Evolutionary conservation across 257 asterid species (phyloP).

Genomic region (Solanum okadae): DNA sequence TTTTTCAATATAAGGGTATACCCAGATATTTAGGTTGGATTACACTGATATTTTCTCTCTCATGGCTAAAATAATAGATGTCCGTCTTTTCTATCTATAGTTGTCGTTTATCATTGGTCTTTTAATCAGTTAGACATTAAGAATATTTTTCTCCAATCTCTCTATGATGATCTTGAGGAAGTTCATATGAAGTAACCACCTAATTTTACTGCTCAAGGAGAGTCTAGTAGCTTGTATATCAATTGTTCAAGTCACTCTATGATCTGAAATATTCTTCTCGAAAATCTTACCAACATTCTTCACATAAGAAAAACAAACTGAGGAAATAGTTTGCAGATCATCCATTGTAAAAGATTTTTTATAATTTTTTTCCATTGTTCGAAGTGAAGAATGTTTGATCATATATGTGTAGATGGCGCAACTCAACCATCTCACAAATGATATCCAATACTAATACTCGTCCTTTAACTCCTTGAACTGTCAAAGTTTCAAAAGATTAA

Average conservation of each 20-base stretch:
- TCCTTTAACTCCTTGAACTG: background rate
- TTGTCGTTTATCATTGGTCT: background rate
- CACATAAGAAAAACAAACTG: background rate
- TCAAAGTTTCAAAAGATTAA: background rate
- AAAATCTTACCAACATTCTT: background rate
- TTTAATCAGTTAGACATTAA: background rate
- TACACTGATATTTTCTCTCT: background rate
- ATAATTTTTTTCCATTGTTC: background rate
- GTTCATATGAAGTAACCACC: background rate
- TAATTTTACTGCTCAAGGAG: background rate
- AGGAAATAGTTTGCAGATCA: background rate
- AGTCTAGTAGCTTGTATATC: background rate
- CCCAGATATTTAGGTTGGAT: background rate
- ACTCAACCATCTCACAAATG: background rate
- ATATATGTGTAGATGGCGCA: background rate
- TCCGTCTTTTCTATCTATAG: background rate
- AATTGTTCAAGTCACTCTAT: background rate
- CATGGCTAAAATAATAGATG: background rate
- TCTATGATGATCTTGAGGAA: background rate
- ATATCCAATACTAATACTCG: background rate
- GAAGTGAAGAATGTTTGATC: background rate
- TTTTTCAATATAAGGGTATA: background rate
- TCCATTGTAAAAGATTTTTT: background rate
- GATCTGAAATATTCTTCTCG: background rate
- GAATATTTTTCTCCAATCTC: background rate